Conservation (phyloP, 805 yeast species). For the Yamadazyma kitorensis region DNA sequence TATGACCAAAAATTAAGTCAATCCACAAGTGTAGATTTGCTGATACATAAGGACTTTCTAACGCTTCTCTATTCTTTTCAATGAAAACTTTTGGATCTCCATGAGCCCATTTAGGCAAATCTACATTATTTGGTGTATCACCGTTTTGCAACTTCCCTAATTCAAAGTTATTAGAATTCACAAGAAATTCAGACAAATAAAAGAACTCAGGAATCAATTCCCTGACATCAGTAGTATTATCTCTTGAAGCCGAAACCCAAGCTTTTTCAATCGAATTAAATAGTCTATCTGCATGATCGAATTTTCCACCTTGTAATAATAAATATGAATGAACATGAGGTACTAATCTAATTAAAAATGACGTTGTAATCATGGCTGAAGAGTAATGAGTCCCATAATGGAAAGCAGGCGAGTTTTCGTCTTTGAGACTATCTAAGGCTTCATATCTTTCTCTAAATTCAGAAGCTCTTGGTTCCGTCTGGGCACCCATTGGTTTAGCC, state of each 20-base stretch:
- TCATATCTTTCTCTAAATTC: conserved; percentile 71
- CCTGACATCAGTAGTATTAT: conserved; percentile 83
- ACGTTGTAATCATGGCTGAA: conserved; percentile 89
- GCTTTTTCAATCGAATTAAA: conserved; percentile 74
- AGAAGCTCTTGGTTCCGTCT: conserved; percentile 53
- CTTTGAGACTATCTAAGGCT: conserved; percentile 62
- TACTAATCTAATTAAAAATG: conserved; percentile 69
- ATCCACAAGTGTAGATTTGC: conserved; percentile 79
- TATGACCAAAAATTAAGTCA: conserved; percentile 77
- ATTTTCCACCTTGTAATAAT: conserved; percentile 79
- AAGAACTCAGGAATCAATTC: conserved; percentile 86
- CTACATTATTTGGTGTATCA: conserved; percentile 60
- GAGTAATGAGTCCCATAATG: conserved; percentile 94
- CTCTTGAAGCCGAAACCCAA: conserved; percentile 77
- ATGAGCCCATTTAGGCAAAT: conserved; percentile 81
- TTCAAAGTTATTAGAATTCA: conserved; percentile 61
- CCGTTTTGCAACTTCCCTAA: conserved; percentile 69
- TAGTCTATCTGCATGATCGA: conserved; percentile 84
- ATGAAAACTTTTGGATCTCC: conserved; percentile 73
- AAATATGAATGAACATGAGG: conserved; percentile 82
- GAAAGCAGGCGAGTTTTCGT: conserved; percentile 65
- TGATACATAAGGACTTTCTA: conserved; percentile 80
- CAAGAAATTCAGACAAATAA: conserved; percentile 74
- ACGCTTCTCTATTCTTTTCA: conserved; percentile 73
- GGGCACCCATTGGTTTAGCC: conserved; percentile 92